Conservation (phyloP, 108 stramenopile genomes). For the Nannochloropsis gaditana region DNA sequence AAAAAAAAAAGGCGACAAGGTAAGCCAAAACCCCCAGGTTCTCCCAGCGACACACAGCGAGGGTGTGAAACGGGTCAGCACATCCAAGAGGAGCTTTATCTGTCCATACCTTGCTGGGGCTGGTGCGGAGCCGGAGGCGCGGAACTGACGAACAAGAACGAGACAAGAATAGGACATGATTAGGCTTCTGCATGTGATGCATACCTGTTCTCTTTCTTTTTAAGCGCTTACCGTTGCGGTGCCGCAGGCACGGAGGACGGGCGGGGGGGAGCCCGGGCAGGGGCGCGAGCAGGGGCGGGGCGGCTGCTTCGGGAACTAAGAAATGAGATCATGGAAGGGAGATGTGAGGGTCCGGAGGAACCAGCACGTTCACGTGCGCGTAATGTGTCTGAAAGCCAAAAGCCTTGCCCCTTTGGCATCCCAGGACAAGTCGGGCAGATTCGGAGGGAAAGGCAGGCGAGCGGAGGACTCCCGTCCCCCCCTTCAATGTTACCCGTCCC, state of each 20-base stretch:
- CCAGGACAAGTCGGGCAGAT: too few relatives aligned
- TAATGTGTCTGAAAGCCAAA: too few relatives aligned
- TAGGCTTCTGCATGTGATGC: background rate
- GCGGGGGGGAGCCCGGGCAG: constrained; percentile 15
- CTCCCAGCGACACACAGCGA: background rate
- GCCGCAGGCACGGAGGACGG: background rate
- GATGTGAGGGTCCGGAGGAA: background rate
- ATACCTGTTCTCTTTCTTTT: background rate
- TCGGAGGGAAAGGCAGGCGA: too few relatives aligned
- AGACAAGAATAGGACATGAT: background rate
- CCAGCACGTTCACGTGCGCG: background rate
- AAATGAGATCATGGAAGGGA: background rate
- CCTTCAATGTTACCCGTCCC: too few relatives aligned
- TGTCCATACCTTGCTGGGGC: background rate
- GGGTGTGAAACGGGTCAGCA: background rate
- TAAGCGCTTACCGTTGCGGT: background rate
- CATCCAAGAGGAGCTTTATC: background rate
- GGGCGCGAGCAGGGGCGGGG: constrained; percentile 5
- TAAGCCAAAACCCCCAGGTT: background rate
- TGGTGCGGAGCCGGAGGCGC: background rate
- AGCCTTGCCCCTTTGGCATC: too few relatives aligned
- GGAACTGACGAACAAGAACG: background rate
- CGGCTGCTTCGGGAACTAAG: constrained; percentile 12
- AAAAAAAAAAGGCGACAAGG: background rate
- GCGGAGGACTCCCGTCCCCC: too few relatives aligned